phyloP scores from a whole-genome alignment of 768 basidiomycete genomes.

The Favolaschia claudopus region DNA sequence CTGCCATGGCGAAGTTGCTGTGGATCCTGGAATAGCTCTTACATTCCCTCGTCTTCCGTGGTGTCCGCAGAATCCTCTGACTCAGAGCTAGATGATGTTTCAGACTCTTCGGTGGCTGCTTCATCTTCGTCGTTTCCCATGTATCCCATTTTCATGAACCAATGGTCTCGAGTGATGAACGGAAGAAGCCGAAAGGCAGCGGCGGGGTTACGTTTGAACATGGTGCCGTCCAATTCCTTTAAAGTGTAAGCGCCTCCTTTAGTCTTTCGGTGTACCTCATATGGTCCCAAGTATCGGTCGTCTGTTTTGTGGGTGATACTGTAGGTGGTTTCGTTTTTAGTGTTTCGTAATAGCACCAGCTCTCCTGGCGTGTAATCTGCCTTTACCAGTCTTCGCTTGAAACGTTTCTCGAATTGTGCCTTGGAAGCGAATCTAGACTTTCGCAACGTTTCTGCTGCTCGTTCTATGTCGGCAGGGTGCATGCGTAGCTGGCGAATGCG shows the following conservation, averaged over 20 bases:
- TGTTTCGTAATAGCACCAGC: constrained; percentile 33
- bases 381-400: constrained; percentile 11
- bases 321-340: constrained; percentile 21
- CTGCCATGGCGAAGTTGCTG: too few relatives aligned
- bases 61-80: too few relatives aligned
- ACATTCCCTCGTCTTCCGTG: too few relatives aligned
- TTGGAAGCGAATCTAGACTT: constrained; percentile 26
- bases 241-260: constrained; percentile 10
- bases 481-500: constrained; percentile 32
- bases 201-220: neutral
- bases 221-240: constrained; percentile 13
- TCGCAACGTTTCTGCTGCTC: constrained; percentile 20
- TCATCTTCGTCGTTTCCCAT: neutral
- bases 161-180: constrained; percentile 8
- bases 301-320: constrained; percentile 20
- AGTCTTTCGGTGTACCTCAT: constrained; percentile 22
- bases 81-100: neutral
- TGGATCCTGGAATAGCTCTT: too few relatives aligned
- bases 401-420: constrained; percentile 31
- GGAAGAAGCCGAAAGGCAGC: constrained; percentile 10
- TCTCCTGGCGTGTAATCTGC: constrained; percentile 25
- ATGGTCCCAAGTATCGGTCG: constrained; percentile 34
- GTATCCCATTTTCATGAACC: constrained; percentile 3
- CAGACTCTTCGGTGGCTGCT: neutral
- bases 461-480: constrained; percentile 22